phyloP scores from a whole-genome alignment of 495 filamentous ascomycete species.

The Staphylotrichum tortipilum region DNA sequence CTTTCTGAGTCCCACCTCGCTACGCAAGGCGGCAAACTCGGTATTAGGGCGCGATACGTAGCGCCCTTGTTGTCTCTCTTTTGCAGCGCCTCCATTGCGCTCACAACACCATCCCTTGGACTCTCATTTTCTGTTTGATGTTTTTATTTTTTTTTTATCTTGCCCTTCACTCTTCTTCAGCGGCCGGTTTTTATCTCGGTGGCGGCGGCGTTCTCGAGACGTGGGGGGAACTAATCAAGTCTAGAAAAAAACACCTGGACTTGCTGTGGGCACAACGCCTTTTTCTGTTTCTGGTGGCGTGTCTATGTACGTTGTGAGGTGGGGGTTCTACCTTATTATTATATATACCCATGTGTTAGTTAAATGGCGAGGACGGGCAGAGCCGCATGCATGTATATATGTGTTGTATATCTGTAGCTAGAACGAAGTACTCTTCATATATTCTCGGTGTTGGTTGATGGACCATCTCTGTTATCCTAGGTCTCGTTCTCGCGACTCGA shows the following conservation, averaged over 20 bases:
- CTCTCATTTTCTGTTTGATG: not conserved
- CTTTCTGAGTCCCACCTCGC: not conserved
- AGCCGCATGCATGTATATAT: too few relatives aligned
- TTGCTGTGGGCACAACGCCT: constrained; percentile 5
- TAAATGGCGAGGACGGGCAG: too few relatives aligned
- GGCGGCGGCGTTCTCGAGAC: constrained; percentile 4
- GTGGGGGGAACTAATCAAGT: not conserved
- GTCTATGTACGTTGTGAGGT: not conserved
- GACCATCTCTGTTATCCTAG: too few relatives aligned
- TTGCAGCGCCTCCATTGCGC: too few relatives aligned
- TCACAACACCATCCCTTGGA: not conserved
- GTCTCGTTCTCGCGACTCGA: too few relatives aligned
- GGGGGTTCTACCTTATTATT: not conserved
- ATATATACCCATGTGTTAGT: too few relatives aligned
- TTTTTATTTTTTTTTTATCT: too few relatives aligned
- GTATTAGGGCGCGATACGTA: not conserved
- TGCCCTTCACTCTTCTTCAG: not conserved
- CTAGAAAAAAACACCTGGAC: not conserved
- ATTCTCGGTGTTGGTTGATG: too few relatives aligned
- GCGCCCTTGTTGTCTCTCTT: not conserved
- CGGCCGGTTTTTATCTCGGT: not conserved
- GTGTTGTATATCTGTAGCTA: too few relatives aligned
- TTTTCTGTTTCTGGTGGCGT: not conserved
- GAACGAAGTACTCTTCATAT: too few relatives aligned
- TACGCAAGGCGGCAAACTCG: not conserved